Evolutionary conservation across 2,329 filamentous ascomycete genomes (phyloP).

Genomic region (Leptographium galeiforme): DNA sequence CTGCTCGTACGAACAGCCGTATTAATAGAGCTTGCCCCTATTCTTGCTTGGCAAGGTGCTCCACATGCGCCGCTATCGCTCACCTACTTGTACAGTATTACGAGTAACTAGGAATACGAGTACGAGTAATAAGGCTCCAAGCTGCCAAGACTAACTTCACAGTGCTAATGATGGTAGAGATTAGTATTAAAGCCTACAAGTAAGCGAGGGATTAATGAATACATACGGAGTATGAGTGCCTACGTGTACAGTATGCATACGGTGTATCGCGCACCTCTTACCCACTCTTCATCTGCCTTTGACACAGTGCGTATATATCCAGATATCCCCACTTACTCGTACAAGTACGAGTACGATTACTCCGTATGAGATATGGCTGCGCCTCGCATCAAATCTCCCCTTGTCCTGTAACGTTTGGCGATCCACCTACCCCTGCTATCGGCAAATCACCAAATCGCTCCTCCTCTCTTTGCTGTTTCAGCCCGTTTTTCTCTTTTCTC

Average conservation of each 20-base stretch:
- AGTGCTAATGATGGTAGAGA: background rate
- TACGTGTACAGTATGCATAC: no score
- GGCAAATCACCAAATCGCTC: background rate
- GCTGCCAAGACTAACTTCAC: background rate
- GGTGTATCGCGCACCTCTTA: no score
- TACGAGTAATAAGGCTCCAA: background rate
- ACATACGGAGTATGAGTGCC: no score
- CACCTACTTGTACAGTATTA: no score
- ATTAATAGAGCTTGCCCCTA: background rate
- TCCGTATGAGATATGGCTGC: constrained; percentile 5
- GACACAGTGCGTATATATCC: background rate
- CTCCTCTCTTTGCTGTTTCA: constrained; percentile 1
- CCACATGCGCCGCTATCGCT: background rate
- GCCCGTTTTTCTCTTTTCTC: background rate
- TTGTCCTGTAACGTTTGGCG: background rate
- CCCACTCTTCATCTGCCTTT: background rate
- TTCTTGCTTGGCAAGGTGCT: background rate
- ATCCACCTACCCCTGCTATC: background rate
- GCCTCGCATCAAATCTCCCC: constrained; percentile 13
- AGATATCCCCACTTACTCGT: background rate
- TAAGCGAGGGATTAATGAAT: no score
- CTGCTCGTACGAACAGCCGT: background rate
- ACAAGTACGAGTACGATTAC: background rate
- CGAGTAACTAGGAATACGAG: no score
- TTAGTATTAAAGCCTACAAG: no score